Base-by-base conservation (phyloP, 768 basidiomycete genomes). In the Lentinula raphanica region DNA sequence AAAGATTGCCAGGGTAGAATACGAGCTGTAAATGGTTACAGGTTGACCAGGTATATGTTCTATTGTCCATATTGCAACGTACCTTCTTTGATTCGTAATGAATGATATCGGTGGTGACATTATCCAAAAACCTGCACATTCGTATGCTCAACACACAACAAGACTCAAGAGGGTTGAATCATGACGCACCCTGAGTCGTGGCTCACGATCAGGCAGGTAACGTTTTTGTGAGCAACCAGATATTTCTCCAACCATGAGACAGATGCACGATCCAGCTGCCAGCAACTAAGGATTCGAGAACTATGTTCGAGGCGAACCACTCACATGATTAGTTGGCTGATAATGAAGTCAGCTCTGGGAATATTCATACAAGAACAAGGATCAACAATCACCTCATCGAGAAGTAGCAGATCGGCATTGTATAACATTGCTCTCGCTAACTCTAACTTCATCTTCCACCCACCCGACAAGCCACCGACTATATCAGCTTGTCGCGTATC, bases 391-490 rank as follows among this genome's bases (percentile, higher is more conserved):
- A 89, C 88, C 81, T 94, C 94, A 66, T 95, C 90, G n/a, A 92
- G 81, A 49, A 92, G 76, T 12, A 92, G 78, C 35, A 92, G 76
- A 72, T 92, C 90, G 11, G 91, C 95, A 65, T 95, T 94, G 76
- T 96, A 95, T 51, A 98, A 76, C 94, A 98, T 98, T 12, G 95
- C 96, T 63, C 95, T 79, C 7, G 93, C 94, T 39, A 98, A 81
- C 70, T 98, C 95, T 54, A 98, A 82, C 73, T 97, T 97, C 95
- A 98, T 98, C 78, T 98, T 98, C 95, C 95, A 98, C 42, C 96
- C 95, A 66, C 96, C 96, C 13, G 94, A 97, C 60, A 98, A 77
- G 40, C 91, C 88, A 49, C 90, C 93, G 60, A 98, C 94, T 53
- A 82, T 75, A 65, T 96, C 91, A 39, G 81, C 74, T 74, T 98